These are phyloP conservation scores for Bipolaris sorokiniana DNA, from an alignment of 2,329 filamentous ascomycete genomes.

Conservation along the genomic window DNA sequence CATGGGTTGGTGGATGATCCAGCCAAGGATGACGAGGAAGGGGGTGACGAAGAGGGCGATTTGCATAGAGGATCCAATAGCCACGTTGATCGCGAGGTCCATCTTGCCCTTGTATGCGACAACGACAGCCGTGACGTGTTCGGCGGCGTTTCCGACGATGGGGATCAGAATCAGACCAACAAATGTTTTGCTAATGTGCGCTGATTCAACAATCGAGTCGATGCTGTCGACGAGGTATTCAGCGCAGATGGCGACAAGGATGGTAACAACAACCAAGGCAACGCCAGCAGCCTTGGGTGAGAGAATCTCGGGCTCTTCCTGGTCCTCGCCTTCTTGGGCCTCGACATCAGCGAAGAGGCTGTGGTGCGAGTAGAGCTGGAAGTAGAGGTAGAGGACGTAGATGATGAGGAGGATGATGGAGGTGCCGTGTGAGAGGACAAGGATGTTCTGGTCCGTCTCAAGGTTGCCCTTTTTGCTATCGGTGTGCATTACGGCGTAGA, in stretches of 20 bases:
- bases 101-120: conserved; percentile 64
- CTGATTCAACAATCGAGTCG: conserved; percentile 59
- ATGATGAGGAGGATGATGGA: conserved; percentile 61
- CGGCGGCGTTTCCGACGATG: conserved; percentile 64
- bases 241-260: conserved; percentile 59
- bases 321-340: conserved; percentile 38
- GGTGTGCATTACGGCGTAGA: conserved; percentile 56
- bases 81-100: conserved; percentile 63
- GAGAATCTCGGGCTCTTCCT: conserved; percentile 51
- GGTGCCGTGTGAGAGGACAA: conserved; percentile 60
- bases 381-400: conserved; percentile 61
- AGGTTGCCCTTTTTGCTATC: conserved; percentile 46
- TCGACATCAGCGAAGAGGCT: conserved; percentile 54
- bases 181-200: conserved; percentile 62
- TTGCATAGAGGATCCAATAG: conserved; percentile 61
- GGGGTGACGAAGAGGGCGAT: conserved; percentile 65
- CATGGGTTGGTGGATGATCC: conserved; percentile 61
- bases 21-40: conserved; percentile 63
- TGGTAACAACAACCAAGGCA: conserved; percentile 56
- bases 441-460: conserved; percentile 54
- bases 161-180: conserved; percentile 63
- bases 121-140: conserved; percentile 62
- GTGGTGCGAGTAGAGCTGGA: conserved; percentile 60
- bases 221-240: conserved; percentile 62
- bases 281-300: conserved; percentile 54